Evolutionary conservation across 768 basidiomycete species (phyloP).

Genomic region (Podaxis sp.): DNA sequence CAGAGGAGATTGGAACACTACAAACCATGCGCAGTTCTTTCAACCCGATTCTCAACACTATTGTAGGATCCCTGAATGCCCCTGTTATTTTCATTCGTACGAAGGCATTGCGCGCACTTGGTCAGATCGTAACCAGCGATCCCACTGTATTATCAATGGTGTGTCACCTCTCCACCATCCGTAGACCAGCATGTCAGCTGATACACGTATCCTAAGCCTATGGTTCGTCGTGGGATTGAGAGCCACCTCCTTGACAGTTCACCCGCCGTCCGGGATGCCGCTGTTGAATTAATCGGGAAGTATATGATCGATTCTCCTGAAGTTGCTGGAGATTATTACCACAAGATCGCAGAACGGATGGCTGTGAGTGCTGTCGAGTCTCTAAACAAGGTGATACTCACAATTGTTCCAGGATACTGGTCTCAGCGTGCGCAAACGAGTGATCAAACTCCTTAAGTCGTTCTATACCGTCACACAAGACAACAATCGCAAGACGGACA

Average conservation of each 20-base stretch:
- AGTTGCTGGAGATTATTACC: slow-evolving; percentile 89
- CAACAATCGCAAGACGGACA: slow-evolving; percentile 65
- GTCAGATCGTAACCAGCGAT: slow-evolving; percentile 88
- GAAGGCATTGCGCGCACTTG: slow-evolving; percentile 88
- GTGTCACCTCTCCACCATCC: slow-evolving; percentile 25
- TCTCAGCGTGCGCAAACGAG: slow-evolving; percentile 89
- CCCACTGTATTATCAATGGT: slow-evolving; percentile 78
- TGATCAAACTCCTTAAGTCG: slow-evolving; percentile 89
- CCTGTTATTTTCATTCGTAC: slow-evolving; percentile 90
- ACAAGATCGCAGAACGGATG: slow-evolving; percentile 85
- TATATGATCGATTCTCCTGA: slow-evolving; percentile 89
- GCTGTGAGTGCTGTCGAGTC: slow-evolving; percentile 53
- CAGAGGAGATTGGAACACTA: slow-evolving; percentile 75
- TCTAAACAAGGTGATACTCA: not conserved
- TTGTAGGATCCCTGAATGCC: slow-evolving; percentile 79
- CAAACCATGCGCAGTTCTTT: slow-evolving; percentile 80
- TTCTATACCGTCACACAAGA: slow-evolving; percentile 72
- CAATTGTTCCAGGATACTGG: slow-evolving; percentile 76
- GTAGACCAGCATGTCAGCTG: too few species aligned
- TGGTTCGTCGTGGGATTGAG: slow-evolving; percentile 85
- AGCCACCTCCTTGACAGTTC: slow-evolving; percentile 89
- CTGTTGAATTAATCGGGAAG: slow-evolving; percentile 96
- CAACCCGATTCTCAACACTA: slow-evolving; percentile 77
- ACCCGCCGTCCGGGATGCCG: slow-evolving; percentile 93
- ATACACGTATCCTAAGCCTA: slow-evolving; percentile 42